Conservation (phyloP, 805 yeast species). For the Cyberlindnera euphorbiae region DNA sequence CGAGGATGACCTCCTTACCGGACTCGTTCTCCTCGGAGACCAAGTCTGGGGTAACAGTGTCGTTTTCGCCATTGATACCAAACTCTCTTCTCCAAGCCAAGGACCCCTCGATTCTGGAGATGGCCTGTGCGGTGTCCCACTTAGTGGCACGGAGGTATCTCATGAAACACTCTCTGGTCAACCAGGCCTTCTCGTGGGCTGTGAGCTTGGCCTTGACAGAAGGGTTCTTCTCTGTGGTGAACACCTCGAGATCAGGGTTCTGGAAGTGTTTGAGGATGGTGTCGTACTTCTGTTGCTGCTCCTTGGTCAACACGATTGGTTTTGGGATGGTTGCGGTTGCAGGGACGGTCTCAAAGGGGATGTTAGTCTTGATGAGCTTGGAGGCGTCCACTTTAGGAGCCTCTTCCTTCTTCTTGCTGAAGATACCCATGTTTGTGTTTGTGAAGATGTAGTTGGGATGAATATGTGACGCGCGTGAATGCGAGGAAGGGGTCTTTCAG, state of each 20-base stretch:
- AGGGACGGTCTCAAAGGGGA: conserved; percentile 59
- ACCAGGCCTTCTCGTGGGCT: conserved; percentile 78
- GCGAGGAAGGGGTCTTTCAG: no score
- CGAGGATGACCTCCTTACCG: conserved; percentile 89
- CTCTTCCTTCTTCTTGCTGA: conserved; percentile 24
- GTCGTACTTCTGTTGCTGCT: conserved; percentile 57
- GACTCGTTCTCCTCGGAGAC: conserved; percentile 72
- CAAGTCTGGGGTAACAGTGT: conserved; percentile 48
- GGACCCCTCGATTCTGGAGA: conserved; percentile 68
- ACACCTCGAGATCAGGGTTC: conserved; percentile 26
- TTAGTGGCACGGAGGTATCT: conserved; percentile 92
- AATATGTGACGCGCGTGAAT: no score
- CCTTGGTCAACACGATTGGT: conserved; percentile 40
- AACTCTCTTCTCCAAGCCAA: conserved; percentile 92
- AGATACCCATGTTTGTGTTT: conserved; percentile 21
- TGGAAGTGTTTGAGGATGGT: conserved; percentile 61
- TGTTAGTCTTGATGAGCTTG: conserved; percentile 25
- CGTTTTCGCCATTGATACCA: conserved; percentile 60
- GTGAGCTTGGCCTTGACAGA: conserved; percentile 41
- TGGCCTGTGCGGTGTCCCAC: conserved; percentile 74
- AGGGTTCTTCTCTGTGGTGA: conserved; percentile 35
- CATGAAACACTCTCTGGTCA: conserved; percentile 84
- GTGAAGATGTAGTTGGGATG: not conserved
- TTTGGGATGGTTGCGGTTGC: conserved; percentile 45
- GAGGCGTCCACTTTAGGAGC: conserved; percentile 24